Percentiles rank a stretch among this genome's conserved stretches.
phyloP scores from a whole-genome alignment of 2,329 filamentous ascomycete species.

The Paraconiothyrium brasiliense region DNA sequence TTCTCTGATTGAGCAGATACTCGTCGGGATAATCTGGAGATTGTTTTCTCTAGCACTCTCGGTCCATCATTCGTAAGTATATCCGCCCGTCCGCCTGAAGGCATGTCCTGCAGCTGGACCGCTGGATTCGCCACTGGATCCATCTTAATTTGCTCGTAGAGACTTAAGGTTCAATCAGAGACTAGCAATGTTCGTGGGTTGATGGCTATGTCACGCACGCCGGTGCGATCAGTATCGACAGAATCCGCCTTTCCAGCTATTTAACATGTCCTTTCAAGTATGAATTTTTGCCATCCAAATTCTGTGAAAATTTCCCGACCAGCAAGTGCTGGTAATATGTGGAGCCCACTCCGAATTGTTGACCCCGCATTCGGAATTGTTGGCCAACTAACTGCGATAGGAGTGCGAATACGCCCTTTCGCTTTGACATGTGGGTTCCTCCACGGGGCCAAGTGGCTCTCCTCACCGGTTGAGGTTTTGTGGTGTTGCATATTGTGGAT shows the following conservation, averaged over 20 bases:
- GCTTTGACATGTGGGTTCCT: slow-evolving; percentile 1
- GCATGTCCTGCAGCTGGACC: slow-evolving; percentile 35
- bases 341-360: slow-evolving; percentile 6
- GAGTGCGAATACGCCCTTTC: slow-evolving; percentile 12
- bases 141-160: slow-evolving; percentile 25
- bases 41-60: slow-evolving; percentile 26
- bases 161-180: neutral
- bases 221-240: neutral
- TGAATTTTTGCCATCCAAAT: slow-evolving; percentile 7
- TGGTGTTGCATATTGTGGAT: too few species aligned
- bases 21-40: slow-evolving; percentile 19
- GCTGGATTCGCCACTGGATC: slow-evolving; percentile 39
- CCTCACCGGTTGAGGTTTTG: neutral
- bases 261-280: neutral
- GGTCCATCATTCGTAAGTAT: slow-evolving; percentile 20
- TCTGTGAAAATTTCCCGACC: neutral
- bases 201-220: neutral
- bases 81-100: slow-evolving; percentile 15
- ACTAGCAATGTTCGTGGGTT: neutral
- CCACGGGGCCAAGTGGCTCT: neutral
- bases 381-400: slow-evolving; percentile 14
- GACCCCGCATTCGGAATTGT: slow-evolving; percentile 11
- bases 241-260: neutral
- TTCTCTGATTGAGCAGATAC: slow-evolving; percentile 16
- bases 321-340: slow-evolving; percentile 5